Evolutionary conservation across 2,329 filamentous ascomycete genomes (phyloP), one percentile per base, ranked within the genome.

Genomic region (Tympanopsis confertula): DNA sequence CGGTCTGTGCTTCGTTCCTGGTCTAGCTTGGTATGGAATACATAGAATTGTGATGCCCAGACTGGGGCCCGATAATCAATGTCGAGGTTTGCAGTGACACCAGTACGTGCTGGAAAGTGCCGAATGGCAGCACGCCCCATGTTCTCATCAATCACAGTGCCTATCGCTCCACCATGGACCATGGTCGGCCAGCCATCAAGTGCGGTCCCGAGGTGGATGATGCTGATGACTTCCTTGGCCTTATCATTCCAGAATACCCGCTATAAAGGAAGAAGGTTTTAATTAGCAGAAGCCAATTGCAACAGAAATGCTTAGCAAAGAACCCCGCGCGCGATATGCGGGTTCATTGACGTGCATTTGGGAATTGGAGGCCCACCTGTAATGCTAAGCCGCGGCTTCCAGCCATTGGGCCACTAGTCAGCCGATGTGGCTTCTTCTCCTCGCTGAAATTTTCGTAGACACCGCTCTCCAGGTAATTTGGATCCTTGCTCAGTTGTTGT

Each of bases 151-250:
- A 87, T 57, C 3, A 84, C 55, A 1, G 78, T 86, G 5, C 78
- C 79, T 36, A 83, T 65, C 5, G 69, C 65, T 13, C 83, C 83
- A 39, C 83, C 83, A 58, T 89, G 83, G 37, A 77, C 74, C 29
- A 83, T 65, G 12, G 71, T 69, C 2, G 82, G 82, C 79, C 81
- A 88, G 3, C 84, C 82, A 35, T 69, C 63, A 15, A 81, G 51
- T 1, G 65, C 71, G n/a, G 63, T 55, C 5, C 83, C 84, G 38
- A 87, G 68, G 63, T 69, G 82, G 4, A 87, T 62, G n/a, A 87
- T 65, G 36, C 67, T 71, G 10, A 79, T 59, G 22, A 76, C 54
- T 47, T 75, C 71, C 45, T 74, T 67, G 5, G 75, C 72, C 20
- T 55, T 54, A 3, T 60, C 50, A 51, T 83, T 74, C 63, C 69